Base-by-base conservation (phyloP, 2,329 filamentous ascomycete genomes). In the Xylariaceae sp. region DNA sequence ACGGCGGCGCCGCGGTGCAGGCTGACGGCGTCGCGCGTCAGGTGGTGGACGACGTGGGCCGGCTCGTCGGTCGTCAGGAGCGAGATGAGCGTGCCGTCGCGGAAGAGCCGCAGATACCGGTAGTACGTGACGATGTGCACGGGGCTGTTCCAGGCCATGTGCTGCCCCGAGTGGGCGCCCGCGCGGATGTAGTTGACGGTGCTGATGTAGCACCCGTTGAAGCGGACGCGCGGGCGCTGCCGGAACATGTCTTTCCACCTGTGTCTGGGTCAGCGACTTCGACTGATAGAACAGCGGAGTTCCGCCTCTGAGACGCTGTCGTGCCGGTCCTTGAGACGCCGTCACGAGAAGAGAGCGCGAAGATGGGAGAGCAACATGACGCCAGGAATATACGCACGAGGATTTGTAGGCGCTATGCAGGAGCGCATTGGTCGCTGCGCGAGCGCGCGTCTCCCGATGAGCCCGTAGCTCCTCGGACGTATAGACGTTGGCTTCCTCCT, bases 111-210 rank as follows among this genome's bases (percentile, higher is more conserved):
- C 3, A 98, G 74, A 61, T 96, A 98, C 37, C 92, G 86, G 64
- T 94, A 98, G 63, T 96, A 98, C 1, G 92, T 98, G 31, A 98
- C 88, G 38, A 96, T 93, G 56, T 94, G 88, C 22, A 96, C 82
- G 7, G 89, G 89, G 16, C 75, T 81, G 50, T 67, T 66, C 86
- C 89, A 94, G 1, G 83, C 81, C 13, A 82, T 63, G 35, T 78
- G 79, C 43, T 79, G 81, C 14, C 75, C 71, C 3, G 77, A 80
- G 9, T 80, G 71, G 38, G 83, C 83, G 19, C 92, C 92, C 0
- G 86, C 67, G 16, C 92, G 83, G 31, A 86, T 78, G 61, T 98
- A 98, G 63, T 96, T 96, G 38, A 94, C 88, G 0, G 90, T 96
- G 58, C 80, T 86, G 59, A 98, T 96, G 64, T 98, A 98, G 60